Evolutionary conservation across 129 eudicot species (phyloP), one percentile per base, ranked within the genome.

Genomic region (Chrysanthemum seticuspe): DNA sequence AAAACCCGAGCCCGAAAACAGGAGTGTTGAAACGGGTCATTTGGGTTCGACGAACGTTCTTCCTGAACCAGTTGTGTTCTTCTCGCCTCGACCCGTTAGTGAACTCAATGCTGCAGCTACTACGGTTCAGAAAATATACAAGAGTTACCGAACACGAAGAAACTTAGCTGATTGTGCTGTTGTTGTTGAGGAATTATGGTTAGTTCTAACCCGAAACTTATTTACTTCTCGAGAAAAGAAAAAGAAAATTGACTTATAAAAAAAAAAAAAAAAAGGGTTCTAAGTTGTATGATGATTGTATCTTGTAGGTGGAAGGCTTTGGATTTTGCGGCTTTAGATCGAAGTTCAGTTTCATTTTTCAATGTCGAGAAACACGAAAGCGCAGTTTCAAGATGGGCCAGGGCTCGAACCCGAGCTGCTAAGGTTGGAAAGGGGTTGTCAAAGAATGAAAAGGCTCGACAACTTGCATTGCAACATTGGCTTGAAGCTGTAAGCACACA

Each of bases 31-130:
- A 85, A 58, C 70, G 29, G 81, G 79, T 16, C 75, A 65, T 31
- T 36, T 76, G 74, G 45, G 70, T 1, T 75, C 92, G 0, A 40
- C 82, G 13, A 67, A 74, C 53, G 52, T 81, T 71, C 87, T 88
- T 23, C 90, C 98, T 10, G 95, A 85, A 31, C 95, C 98, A 0
- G 85, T 88, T 1, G 73, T 87, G 15, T 72, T 89, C 83, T 87
- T 89, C 67, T 89, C 96, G 5, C 98, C 95, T 2, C 67, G 85
- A 16, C 98, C 98, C 3, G 95, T 89, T 68, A 85, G 85, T 14
- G 95, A 92, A 74, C 96, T 89, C 58, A 90, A 92, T 75, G 96
- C 91, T 68, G 98, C 98, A n/a, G 98, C 98, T 3, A 86, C 86
- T 8, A 85, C 75, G 65, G 77, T 92, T 56, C 98, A 92, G 78